Evolutionary conservation across 23 red algal species (phyloP), one percentile per base, ranked within the genome.

Genomic region (Gracilariopsis chorda): DNA sequence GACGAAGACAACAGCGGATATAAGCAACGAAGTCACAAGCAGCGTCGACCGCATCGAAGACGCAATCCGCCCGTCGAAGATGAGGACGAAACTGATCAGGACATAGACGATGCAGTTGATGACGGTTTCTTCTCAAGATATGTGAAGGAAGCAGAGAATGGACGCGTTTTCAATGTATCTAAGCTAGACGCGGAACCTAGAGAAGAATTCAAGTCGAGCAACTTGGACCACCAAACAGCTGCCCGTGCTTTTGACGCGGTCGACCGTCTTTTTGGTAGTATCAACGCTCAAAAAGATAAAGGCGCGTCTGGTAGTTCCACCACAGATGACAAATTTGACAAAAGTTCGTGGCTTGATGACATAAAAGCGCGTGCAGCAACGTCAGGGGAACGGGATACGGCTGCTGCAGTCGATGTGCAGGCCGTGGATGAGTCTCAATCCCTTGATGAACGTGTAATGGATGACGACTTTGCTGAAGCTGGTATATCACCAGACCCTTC

Each of bases 111-210:
- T 37, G 58, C 2, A 39, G 58, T 68, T 47, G 83, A 88, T 51
- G 75, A 69, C 44, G 88, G 88, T 14, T 91, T 91, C 34, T 91
- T 76, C 49, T 62, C 88, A 3, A 49, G 88, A 9, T 91, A 91
- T 65, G 21, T 56, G 10, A 89, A 89, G 24, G 52, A 78, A 32
- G 76, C 76, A 21, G 48, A 80, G 17, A 80, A 58, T 45, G 30
- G 48, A n/a, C 48, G 48, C 17, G 24, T 80, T 13, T 57, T 59
- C 36, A 37, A 89, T 48, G 37, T 65, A 13, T 59, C 85, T 27
- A 57, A 77, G 28, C 28, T 58, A 25, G 72, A 76, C 17, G 63
- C 59, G 27, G 62, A 73, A 3, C 39, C 59, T 4, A 49, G 36
- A 34, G 42, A 40, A 9, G 59, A 86, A 30, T 53, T 48, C 20